A percentile compares a stretch with the other conserved stretches of the same genome.
Conservation (phyloP, 2,329 filamentous ascomycete species). For the Fusarium sp. region DNA sequence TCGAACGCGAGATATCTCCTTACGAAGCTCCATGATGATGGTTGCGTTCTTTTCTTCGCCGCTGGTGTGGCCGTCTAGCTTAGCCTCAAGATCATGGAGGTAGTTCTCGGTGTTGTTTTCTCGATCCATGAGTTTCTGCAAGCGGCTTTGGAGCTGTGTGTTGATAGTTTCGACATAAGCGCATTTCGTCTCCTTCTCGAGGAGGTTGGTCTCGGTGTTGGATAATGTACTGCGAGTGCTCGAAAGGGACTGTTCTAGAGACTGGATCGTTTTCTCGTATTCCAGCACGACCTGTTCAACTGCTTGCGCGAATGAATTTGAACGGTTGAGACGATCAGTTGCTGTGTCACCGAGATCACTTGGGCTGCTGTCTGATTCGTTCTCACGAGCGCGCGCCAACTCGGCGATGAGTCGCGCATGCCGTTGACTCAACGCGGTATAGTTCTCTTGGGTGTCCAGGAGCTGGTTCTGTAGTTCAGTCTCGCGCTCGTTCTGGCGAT, state of each 20-base stretch:
- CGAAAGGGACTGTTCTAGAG: conserved; percentile 88
- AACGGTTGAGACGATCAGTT: conserved; percentile 89
- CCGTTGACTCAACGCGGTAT: conserved; percentile 87
- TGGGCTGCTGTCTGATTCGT: conserved; percentile 69
- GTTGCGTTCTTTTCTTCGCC: conserved; percentile 93
- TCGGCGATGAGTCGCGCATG: conserved; percentile 97
- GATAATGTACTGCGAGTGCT: conserved; percentile 87
- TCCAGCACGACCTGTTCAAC: conserved; percentile 96
- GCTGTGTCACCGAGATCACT: conserved; percentile 78
- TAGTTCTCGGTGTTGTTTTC: conserved; percentile 94
- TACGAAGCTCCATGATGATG: conserved; percentile 86
- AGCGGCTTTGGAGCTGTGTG: conserved; percentile 83
- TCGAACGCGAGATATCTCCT: conserved; percentile 86
- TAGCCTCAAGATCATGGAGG: conserved; percentile 88
- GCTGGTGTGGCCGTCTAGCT: conserved; percentile 88
- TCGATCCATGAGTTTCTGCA: conserved; percentile 94
- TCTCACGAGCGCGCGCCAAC: conserved; percentile 85
- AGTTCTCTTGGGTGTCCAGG: conserved; percentile 93
- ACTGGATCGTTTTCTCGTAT: conserved; percentile 98
- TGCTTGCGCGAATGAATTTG: conserved; percentile 94
- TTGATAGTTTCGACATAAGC: conserved; percentile 94
- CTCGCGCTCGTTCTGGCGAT: conserved; percentile 86
- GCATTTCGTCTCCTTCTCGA: conserved; percentile 94
- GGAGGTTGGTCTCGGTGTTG: conserved; percentile 82
- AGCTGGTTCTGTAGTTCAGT: conserved; percentile 93